Evolutionary conservation across 208 protist genomes (phyloP), one percentile per base, ranked within the genome.

Genomic region (Herpetomonas muscarum): DNA sequence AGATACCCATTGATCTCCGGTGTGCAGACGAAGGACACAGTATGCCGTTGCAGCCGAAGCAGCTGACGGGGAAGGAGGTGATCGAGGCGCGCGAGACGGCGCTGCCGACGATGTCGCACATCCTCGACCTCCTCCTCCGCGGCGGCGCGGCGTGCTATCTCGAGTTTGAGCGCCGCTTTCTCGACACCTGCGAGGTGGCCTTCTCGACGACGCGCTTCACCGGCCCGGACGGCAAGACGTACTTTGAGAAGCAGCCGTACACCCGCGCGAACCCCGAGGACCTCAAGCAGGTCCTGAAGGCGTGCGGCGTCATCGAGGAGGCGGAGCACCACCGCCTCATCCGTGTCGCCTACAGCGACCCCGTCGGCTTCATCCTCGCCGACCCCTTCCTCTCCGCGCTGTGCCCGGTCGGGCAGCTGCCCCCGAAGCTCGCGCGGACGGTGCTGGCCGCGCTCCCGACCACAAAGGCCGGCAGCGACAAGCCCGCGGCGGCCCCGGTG

Each of bases 181-280:
- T 42, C 21, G 55, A 49, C 12, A 70, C 72, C 39, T 83, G 62
- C 28, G 79, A 75, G 29, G 48, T 66, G 47, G 41, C 49, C 3
- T 48, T 45, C 7, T 21, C 56, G 26, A 51, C 34, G 25, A 0
- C 48, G 17, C 22, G 1, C 32, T 28, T 21, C 32, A 49, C 3
- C 47, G 55, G 34, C 34, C 34, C 7, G 34, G 34, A 39, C 45
- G 45, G 48, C 19, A 31, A 15, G 37, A 28, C 39, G 19, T 22
- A 25, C 24, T 9, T 9, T 21, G 39, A 44, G n/a, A 26, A 15
- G 34, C 13, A 21, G 17, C 19, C 49, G 19, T 56, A 51, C 24
- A 58, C 70, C 2, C 79, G 81, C 28, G 51, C 86, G 59, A 92
- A 88, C 67, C 84, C 84, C 4, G 84, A 90, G 17, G 74, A 71